Evolutionary conservation across 371 early-diverging fungal genomes (phyloP), one percentile per base, ranked within the genome.

Genomic region (Smittium culicis): DNA sequence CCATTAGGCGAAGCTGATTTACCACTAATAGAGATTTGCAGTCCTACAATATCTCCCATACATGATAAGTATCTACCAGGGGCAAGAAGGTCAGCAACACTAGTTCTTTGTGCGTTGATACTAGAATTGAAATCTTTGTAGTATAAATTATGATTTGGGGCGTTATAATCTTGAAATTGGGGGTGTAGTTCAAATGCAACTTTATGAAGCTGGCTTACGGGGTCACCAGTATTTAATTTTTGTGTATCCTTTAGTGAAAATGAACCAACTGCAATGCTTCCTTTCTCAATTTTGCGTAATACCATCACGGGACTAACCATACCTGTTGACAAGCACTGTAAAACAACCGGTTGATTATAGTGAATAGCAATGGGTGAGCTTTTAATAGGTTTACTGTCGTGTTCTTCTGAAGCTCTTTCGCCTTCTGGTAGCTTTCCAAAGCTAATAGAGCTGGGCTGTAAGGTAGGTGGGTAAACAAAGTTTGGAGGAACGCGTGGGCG

Each of bases 191-290:
- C 88, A 71, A 94, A 89, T 0, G 91, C 90, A 1, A 93, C 85
- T 76, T 92, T 92, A 80, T 94, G 93, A 31, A 94, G 78, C 73
- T 92, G 93, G 16, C 90, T 89, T 0, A 94, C 88, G 2, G 93
- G 90, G 69, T 86, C 87, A 27, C 86, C 87, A n/a, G 77, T 67
- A 11, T 75, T 80, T 65, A 81, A 82, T 67, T 81, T 79, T 60
- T 65, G 68, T 30, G 64, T 45, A 57, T 75, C 76, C 64, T 70
- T 63, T 29, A 70, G 66, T 32, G 75, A 70, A 64, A 69, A 77
- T 5, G 74, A 69, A 11, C 88, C 92, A 32, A 84, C 71, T 0
- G 86, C 88, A 78, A 83, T 81, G 71, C 88, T 90, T 30, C 86
- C 88, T 73, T 87, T 86, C 69, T 91, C 90, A 0, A 90, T 87